These are phyloP conservation scores for Podila horticola DNA, from an alignment of 192 early-diverging fungal genomes.

Conservation along the genomic window DNA sequence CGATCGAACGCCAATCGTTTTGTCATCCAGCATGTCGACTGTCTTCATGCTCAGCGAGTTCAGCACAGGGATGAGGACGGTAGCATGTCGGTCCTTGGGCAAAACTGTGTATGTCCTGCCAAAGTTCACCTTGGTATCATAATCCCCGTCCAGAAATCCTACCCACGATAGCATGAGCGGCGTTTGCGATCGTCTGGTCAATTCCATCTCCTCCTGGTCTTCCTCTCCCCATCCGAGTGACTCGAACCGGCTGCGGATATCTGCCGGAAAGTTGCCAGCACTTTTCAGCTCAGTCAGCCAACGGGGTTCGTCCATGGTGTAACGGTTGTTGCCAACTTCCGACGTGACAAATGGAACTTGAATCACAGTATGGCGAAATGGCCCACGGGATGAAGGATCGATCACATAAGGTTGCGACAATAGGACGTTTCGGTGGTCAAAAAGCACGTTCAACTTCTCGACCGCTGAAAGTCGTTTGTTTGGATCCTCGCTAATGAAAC, in stretches of 20 bases:
- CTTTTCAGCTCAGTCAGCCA: slow-evolving; percentile 61
- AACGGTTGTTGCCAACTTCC: slow-evolving; percentile 62
- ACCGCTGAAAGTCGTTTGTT: slow-evolving; percentile 48
- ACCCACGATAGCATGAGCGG: slow-evolving; percentile 60
- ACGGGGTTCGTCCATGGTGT: slow-evolving; percentile 62
- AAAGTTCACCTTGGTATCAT: slow-evolving; percentile 42
- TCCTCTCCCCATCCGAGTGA: slow-evolving; percentile 64
- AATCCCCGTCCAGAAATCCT: slow-evolving; percentile 61
- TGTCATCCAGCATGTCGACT: slow-evolving; percentile 63
- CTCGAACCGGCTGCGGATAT: slow-evolving; percentile 61
- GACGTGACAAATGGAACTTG: slow-evolving; percentile 62
- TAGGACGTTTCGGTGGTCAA: slow-evolving; percentile 59
- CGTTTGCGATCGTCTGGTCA: slow-evolving; percentile 52
- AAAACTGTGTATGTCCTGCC: slow-evolving; percentile 21
- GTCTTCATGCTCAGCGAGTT: slow-evolving; percentile 56
- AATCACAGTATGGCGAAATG: slow-evolving; percentile 56
- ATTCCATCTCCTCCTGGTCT: slow-evolving; percentile 58
- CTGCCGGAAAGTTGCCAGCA: slow-evolving; percentile 57
- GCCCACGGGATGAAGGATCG: slow-evolving; percentile 55
- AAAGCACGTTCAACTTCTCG: slow-evolving; percentile 54
- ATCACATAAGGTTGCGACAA: slow-evolving; percentile 58
- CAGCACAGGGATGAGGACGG: slow-evolving; percentile 54
- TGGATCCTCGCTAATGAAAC: slow-evolving; percentile 44
- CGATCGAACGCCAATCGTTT: slow-evolving; percentile 57
- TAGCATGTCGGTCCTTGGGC: slow-evolving; percentile 40